Base-by-base conservation (phyloP, 805 yeast genomes). In the Yamadazyma philogaea region DNA sequence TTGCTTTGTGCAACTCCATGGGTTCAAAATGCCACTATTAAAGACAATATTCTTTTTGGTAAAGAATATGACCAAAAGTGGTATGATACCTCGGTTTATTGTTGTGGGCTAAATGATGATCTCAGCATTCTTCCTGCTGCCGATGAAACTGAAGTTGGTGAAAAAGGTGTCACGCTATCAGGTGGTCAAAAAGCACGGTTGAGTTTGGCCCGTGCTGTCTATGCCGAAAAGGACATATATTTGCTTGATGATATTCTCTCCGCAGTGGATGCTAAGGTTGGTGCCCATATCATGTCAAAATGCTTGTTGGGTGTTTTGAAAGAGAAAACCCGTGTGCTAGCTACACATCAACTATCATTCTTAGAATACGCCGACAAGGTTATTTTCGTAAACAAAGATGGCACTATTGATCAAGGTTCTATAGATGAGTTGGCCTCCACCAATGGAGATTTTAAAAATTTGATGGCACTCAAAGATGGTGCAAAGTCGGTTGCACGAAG, bases 161-260 rank as follows among this genome's bases (percentile, higher is more conserved):
- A 64, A 49, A 47, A 61, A 26, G 69, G 69, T 24, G 59, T 64
- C 18, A 64, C 68, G 0, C 55, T 64, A 39, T 61, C 67, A 20
- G 69, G 69, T 14, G 69, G 69, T 21, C 69, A 64, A 47, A 63
- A 63, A 45, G 66, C 69, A 1, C 47, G 68, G 46, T 50, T 63
- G 39, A 60, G 56, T 43, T 53, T 64, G 30, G 68, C 68, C 2
- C 51, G 69, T 43, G 64, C 68, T 6, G 61, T 64, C 11, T 63
- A 63, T 48, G 57, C 62, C 4, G 47, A 59, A 35, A 52, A 43
- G 24, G 67, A 63, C 36, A 59, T 61, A 17, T 52, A 60, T 30
- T 51, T 64, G 11, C 38, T 61, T 43, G 67, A 62, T 50, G 69
- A 63, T 48, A 68, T 63, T 8, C 53, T 63, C 32, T 55, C 62